Evolutionary conservation across 2,329 filamentous ascomycete genomes (phyloP).

Genomic region (Calonectria pseudoreteaudii): DNA sequence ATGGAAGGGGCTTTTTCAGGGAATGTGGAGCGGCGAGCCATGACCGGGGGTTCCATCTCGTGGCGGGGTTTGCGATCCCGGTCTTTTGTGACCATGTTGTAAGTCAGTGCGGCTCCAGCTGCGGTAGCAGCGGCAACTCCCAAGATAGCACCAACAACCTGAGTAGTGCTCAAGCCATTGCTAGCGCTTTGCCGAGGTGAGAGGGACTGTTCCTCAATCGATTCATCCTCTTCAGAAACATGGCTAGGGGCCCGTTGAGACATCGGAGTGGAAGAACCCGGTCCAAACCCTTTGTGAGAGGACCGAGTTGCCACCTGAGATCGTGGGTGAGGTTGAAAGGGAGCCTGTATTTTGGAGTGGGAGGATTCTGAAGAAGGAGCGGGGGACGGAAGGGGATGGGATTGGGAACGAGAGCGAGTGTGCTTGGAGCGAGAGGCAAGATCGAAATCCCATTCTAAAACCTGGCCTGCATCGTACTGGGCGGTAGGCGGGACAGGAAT

Average conservation of each 20-base stretch:
- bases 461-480: constrained; percentile 55
- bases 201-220: constrained; percentile 27
- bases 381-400: constrained; percentile 37
- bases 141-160: constrained; percentile 80
- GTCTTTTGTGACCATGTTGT: constrained; percentile 70
- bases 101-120: constrained; percentile 72
- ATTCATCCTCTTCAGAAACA: constrained; percentile 32
- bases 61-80: constrained; percentile 59
- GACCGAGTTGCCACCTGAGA: constrained; percentile 24
- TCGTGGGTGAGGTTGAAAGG: constrained; percentile 32
- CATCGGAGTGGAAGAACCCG: constrained; percentile 39
- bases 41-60: constrained; percentile 53
- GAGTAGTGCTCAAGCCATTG: constrained; percentile 66
- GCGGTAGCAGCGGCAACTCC: constrained; percentile 78
- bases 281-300: constrained; percentile 34
- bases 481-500: constrained; percentile 62
- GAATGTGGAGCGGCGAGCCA: constrained; percentile 60
- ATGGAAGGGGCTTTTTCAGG: constrained; percentile 54
- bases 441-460: constrained; percentile 64
- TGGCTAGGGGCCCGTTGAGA: constrained; percentile 36
- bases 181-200: constrained; percentile 51
- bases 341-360: constrained; percentile 34
- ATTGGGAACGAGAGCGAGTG: constrained; percentile 36
- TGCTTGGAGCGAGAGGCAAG: constrained; percentile 44
- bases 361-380: constrained; percentile 37